Evolutionary conservation across 768 basidiomycete genomes (phyloP).

Genomic region (Rhodosporidiobolus odoratus): DNA sequence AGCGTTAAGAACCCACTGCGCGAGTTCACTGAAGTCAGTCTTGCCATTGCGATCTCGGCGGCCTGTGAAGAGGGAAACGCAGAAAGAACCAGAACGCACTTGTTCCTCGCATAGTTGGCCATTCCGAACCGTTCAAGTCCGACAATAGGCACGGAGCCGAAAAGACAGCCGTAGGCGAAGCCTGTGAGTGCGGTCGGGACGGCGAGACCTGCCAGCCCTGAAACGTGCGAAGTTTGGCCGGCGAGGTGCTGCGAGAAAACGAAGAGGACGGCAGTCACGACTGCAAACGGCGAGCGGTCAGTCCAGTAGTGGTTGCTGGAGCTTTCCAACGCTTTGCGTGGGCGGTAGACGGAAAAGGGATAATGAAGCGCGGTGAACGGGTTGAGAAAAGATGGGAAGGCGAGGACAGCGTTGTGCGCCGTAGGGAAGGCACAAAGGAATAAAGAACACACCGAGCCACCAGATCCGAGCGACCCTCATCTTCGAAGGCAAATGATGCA

Average conservation of each 20-base stretch:
- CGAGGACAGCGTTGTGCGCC: not conserved
- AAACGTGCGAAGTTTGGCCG: not conserved
- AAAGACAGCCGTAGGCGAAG: conserved; percentile 27
- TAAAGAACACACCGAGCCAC: conserved; percentile 22
- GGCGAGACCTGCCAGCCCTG: conserved; percentile 2
- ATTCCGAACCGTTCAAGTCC: conserved; percentile 33
- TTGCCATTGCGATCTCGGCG: too few species aligned
- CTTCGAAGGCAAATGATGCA: conserved; percentile 7
- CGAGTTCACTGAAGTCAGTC: too few species aligned
- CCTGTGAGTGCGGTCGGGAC: conserved; percentile 19
- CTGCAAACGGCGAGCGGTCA: too few species aligned
- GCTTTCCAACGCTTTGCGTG: too few species aligned
- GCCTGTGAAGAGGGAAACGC: too few species aligned
- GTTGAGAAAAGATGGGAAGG: not conserved
- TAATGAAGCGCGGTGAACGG: too few species aligned
- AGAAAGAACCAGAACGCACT: too few species aligned
- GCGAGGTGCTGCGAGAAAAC: conserved; percentile 24
- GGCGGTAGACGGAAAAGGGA: too few species aligned
- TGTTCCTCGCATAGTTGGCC: conserved; percentile 5
- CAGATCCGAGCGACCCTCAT: conserved; percentile 28
- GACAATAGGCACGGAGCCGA: conserved; percentile 20
- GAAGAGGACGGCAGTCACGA: conserved; percentile 18
- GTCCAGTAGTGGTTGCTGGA: too few species aligned
- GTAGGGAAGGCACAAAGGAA: not conserved
- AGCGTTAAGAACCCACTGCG: conserved; percentile 10